Evolutionary conservation across 2,329 filamentous ascomycete species (phyloP), one percentile per base, ranked within the genome.

Genomic region (Annulohypoxylon truncatum): DNA sequence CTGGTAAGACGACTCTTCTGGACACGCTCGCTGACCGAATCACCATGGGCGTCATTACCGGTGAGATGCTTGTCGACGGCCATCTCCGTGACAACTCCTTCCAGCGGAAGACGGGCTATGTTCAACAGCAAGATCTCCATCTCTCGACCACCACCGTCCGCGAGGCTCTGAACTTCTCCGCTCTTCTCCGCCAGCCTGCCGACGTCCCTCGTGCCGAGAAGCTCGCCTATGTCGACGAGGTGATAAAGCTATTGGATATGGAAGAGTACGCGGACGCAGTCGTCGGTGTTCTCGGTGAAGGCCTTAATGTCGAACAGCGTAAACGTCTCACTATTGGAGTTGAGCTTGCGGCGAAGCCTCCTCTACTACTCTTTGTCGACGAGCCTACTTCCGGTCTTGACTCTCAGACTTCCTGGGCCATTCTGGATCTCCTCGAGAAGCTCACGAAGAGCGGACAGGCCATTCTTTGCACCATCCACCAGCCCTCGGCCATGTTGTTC

Each of bases 401-500:
- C 79, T 93, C 89, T 75, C 94, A 97, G 79, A 97, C 94, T 1
- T 95, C 94, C 0, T 97, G 93, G 93, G 92, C 93, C 69, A 97
- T 97, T 76, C 85, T 94, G 47, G 90, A 93, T 77, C 86, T 97
- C 9, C 86, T 98, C 40, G 91, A 96, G 79, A 97, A 96, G 80
- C 85, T 97, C 31, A 93, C 93, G 73, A 92, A 95, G 78, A 91
- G 89, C 68, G 94, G 95, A 13, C 93, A 96, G 77, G 94, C 95
- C 54, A 93, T 97, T 79, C 89, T 97, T n/a, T 97, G 94, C 82
- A 97, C 95, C 0, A 97, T 97, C 66, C 95, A 98, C 78, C 95
- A 98, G 79, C 95, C 95, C n/a, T 96, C 93, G 12, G 94, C 94
- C 31, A 94, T 97, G 86, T 85, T 97, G 56, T 97, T 97, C 83